Evolutionary conservation across 2,329 filamentous ascomycete genomes (phyloP).

Genomic region (Grosmannia penicillata): DNA sequence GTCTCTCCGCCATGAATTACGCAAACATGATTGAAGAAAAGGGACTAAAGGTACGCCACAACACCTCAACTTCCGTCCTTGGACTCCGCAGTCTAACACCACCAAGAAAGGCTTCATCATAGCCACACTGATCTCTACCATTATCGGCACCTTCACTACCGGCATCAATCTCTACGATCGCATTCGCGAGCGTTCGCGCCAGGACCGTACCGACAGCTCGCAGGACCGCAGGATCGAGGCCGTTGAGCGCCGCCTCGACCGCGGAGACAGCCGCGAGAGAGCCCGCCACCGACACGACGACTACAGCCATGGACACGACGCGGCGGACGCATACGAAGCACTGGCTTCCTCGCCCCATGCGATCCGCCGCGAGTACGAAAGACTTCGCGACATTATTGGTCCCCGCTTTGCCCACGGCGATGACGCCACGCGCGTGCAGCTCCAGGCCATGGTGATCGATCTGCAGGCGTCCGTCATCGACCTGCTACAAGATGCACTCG

Average conservation of each 20-base stretch:
- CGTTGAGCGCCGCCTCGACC: constrained; percentile 15
- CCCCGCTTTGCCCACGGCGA: constrained; percentile 21
- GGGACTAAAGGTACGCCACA: constrained; percentile 16
- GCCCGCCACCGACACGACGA: constrained; percentile 4
- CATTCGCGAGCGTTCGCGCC: constrained; percentile 16
- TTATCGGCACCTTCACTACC: constrained; percentile 22
- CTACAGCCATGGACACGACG: constrained; percentile 5
- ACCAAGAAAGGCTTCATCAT: constrained; percentile 22
- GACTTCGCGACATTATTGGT: constrained; percentile 17
- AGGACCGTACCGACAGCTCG: constrained; percentile 17
- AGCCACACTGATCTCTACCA: constrained; percentile 23
- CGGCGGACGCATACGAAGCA: constrained; percentile 11
- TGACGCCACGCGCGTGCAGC: constrained; percentile 18
- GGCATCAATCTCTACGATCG: constrained; percentile 23
- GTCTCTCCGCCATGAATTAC: constrained; percentile 12
- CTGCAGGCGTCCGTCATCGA: constrained; percentile 22
- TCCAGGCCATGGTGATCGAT: constrained; percentile 22
- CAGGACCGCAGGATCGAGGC: constrained; percentile 19
- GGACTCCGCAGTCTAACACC: background rate
- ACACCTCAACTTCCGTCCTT: background rate
- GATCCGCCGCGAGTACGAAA: constrained; percentile 20
- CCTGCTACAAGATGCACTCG: constrained; percentile 21
- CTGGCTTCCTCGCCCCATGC: constrained; percentile 17
- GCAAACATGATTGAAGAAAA: constrained; percentile 21
- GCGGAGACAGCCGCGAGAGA: constrained; percentile 9